Base-by-base conservation (phyloP, 2,329 filamentous ascomycete genomes). In the Trichoderma atroviride region DNA sequence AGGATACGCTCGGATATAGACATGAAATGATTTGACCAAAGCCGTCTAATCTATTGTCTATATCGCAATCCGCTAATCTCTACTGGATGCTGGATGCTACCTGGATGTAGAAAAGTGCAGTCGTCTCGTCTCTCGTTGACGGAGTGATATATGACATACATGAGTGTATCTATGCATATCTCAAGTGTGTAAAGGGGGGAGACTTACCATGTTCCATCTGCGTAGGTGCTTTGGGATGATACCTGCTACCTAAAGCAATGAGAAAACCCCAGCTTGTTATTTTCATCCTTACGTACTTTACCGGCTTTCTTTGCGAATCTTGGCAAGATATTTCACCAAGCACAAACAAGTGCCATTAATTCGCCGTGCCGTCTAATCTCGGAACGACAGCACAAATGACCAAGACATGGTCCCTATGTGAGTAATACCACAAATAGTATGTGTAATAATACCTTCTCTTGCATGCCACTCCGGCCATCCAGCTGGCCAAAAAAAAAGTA, bases 321-420 rank as follows among this genome's bases (percentile, higher is more conserved):
- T 47, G 31, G 37, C 43, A 31, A 43, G 24, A 4, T 10, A 31
- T 61, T 4, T 29, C 27, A 24, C 59, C 24, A 13, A 16, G 33
- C 6, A 31, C 31, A 31, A 31, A 22, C 31, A 31, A 14, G n/a
- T 24, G 22, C 10, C 47, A 52, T 22, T 29, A 7, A 24, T 63
- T 33, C 22, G 50, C 33, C 60, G 14, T 63, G 50, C 33, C 60
- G 14, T 63, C 47, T 37, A 53, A 55, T 63, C 60, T 53, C 31
- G 43, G 22, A 63, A 50, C 47, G 47, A 55, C 47, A 24, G 47
- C 47, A 50, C n/a, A 52, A 27, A 52, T 31, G 55, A 37, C n/a
- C 27, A 59, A 13, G 10, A 7, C 19, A 43, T n/a, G 40, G 40
- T 5, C 2, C 40, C 56, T 22, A 59, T 16, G 35, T 24, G 27